Base-by-base conservation (phyloP, 1,139 yeast species). In the Wickerhamomyces sp. region DNA sequence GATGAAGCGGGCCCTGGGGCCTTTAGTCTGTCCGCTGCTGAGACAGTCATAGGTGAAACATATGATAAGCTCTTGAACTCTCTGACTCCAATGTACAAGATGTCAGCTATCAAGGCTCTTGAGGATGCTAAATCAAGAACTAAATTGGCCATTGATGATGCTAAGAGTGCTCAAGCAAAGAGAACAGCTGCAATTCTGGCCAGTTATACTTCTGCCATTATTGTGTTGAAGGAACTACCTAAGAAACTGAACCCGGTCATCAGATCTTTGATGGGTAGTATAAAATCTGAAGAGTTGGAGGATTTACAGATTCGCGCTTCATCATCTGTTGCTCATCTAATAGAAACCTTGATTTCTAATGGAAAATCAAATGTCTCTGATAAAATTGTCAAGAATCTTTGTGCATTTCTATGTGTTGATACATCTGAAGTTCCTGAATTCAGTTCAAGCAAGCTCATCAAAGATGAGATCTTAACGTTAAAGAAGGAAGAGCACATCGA, bases 371-470 rank as follows among this genome's bases (percentile, higher is more conserved):
- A 81, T 31, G 95, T 94, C 3, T 81, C 92, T 3, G 95, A 88
- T 52, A 94, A 92, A 58, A 83, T 92, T 48, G 77, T 87, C 38
- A 90, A 88, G 58, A 94, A 94, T 55, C 67, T 94, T 40, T 87
- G 97, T 64, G 96, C 95, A 1, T 92, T 92, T 58, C 61, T 92
- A 36, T 92, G 98, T 66, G 97, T 90, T 31, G 98, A 92, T 59
- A 88, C 96, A 0, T 77, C 94, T 6, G 97, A 90, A 59, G 97
- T 92, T 27, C 98, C 98, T 3, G 97, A 89, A 55, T 92, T 87
- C 56, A 72, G 73, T 25, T 83, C 86, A 36, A 85, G 87, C 56
- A 74, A 76, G 35, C 65, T 65, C 12, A 70, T 72, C 42, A 72
- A 65, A 25, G 80, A 76, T 39, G 68, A 68, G 16, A 82, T 92